These are phyloP conservation scores for Sonneratia caseolaris DNA, from an alignment of 345 rosid genomes.

Conservation along the genomic window DNA sequence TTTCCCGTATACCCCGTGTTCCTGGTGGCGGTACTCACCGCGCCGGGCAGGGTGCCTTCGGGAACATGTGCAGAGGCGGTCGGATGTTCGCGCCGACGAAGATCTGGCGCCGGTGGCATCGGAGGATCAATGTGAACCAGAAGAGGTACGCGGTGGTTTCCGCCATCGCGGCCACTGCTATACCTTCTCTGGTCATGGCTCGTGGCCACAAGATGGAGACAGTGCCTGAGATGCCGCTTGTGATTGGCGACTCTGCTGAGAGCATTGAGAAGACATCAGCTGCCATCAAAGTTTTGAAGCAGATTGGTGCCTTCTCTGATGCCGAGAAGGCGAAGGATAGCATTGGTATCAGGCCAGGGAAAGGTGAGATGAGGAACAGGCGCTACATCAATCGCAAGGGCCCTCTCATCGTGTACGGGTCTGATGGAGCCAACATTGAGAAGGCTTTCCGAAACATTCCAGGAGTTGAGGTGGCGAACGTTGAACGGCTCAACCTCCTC, in stretches of 20 bases:
- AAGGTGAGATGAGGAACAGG: conserved; percentile 86
- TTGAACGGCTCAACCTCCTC: conserved; percentile 68
- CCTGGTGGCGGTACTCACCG: conserved; percentile 99
- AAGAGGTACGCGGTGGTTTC: conserved; percentile 81
- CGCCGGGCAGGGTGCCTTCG: conserved; percentile 97
- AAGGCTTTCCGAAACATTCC: conserved; percentile 91
- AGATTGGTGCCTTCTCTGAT: conserved; percentile 77
- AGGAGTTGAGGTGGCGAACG: conserved; percentile 84
- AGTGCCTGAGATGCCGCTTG: conserved; percentile 84
- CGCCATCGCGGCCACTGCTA: conserved; percentile 88
- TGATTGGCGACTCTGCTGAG: conserved; percentile 62
- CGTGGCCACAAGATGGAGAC: conserved; percentile 82
- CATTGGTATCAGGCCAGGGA: conserved; percentile 72
- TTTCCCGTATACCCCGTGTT: conserved; percentile 98
- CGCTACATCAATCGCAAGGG: conserved; percentile 85
- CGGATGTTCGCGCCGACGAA: conserved; percentile 98
- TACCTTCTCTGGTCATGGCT: conserved; percentile 86
- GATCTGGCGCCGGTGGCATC: conserved; percentile 97
- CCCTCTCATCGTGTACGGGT: conserved; percentile 72
- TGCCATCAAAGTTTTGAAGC: conserved; percentile 73
- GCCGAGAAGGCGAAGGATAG: conserved; percentile 90
- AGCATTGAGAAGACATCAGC: conserved; percentile 68
- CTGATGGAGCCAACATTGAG: conserved; percentile 76
- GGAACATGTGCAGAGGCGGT: conserved; percentile 99
- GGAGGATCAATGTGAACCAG: conserved; percentile 76